These are phyloP conservation scores for Boletus speciosus DNA, from an alignment of 768 basidiomycete species.

Conservation along the genomic window DNA sequence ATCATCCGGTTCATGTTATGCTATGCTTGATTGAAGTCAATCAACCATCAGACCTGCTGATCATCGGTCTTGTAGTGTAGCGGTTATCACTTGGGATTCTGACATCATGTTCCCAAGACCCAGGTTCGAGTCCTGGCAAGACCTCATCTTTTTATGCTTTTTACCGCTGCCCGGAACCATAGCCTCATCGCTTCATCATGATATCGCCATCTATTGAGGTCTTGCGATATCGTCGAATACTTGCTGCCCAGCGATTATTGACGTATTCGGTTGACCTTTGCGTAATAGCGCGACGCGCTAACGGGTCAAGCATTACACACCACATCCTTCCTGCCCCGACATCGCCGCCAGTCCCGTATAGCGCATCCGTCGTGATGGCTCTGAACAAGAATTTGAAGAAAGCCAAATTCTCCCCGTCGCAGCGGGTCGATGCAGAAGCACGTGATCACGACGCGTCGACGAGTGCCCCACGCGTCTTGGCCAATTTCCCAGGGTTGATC, in stretches of 20 bases:
- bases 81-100: conserved; percentile 31
- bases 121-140: conserved; percentile 28
- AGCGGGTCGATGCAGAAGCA: not conserved
- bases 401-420: not conserved
- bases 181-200: no score
- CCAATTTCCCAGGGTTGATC: conserved; percentile 32
- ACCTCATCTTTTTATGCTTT: conserved; percentile 2
- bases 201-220: no score
- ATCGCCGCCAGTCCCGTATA: not conserved
- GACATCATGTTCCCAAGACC: conserved; percentile 22
- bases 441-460: conserved; percentile 30
- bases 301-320: not conserved
- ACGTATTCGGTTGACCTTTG: conserved; percentile 19
- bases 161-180: no score
- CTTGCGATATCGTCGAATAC: no score
- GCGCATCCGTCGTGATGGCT: conserved; percentile 2
- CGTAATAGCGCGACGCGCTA: not conserved
- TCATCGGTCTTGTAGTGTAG: conserved; percentile 25
- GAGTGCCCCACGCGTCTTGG: conserved; percentile 18
- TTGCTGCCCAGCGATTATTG: not conserved
- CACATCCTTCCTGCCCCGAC: not conserved
- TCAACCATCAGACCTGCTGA: no score
- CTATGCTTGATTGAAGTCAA: no score
- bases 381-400: not conserved
- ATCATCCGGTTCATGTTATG: no score